Evolutionary conservation across 2,329 filamentous ascomycete species (phyloP).

Genomic region (Mycogone perniciosa): DNA sequence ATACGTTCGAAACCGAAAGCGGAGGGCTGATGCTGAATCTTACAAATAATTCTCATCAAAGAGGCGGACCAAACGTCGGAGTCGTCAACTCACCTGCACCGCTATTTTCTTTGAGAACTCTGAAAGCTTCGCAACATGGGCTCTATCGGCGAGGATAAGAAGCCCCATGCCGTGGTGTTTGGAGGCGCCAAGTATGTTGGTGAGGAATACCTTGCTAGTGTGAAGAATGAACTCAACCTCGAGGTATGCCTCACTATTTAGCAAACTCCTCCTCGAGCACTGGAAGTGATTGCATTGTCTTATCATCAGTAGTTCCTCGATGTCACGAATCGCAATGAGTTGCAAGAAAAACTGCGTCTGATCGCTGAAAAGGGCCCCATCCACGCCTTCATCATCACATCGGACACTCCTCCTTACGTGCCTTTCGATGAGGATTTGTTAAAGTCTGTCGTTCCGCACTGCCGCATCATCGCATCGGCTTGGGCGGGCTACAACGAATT

Average conservation of each 20-base stretch:
- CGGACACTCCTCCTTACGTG: constrained; percentile 42
- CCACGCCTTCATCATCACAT: constrained; percentile 43
- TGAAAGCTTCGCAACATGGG: not conserved
- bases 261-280: not conserved
- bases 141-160: constrained; percentile 11
- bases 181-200: constrained; percentile 34
- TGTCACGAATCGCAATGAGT: constrained; percentile 31
- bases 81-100: no score
- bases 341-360: constrained; percentile 30
- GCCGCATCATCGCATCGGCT: constrained; percentile 40
- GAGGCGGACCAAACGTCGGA: no score
- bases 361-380: constrained; percentile 34
- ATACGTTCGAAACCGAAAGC: no score
- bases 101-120: no score
- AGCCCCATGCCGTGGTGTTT: constrained; percentile 36
- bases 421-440: constrained; percentile 43
- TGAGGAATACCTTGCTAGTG: constrained; percentile 34
- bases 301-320: constrained; percentile 21
- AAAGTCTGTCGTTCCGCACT: constrained; percentile 31
- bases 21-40: no score
- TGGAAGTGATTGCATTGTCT: not conserved
- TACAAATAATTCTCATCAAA: no score
- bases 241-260: constrained; percentile 2
- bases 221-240: constrained; percentile 25
- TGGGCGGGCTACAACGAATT: constrained; percentile 44